Evolutionary conservation across 2,329 filamentous ascomycete species (phyloP).

Genomic region (Ophiocordyceps camponoti-floridani): DNA sequence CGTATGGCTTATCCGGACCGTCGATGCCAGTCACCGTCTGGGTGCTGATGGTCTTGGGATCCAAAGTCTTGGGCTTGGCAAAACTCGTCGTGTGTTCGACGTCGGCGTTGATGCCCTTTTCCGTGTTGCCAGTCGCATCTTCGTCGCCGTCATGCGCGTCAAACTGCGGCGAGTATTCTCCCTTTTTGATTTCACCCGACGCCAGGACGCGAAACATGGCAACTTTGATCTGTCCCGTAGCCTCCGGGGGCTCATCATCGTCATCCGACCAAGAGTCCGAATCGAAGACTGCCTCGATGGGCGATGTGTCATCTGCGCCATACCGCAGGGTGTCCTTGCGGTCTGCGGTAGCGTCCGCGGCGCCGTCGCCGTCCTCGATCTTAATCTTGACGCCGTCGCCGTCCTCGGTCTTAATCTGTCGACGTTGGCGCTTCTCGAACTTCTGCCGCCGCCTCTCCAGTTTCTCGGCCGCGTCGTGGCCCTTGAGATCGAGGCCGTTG

Average conservation of each 20-base stretch:
- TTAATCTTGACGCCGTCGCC: slow-evolving; percentile 15
- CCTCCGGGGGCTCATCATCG: slow-evolving; percentile 81
- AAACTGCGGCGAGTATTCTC: slow-evolving; percentile 95
- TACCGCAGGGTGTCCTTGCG: slow-evolving; percentile 53
- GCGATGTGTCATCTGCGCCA: slow-evolving; percentile 55
- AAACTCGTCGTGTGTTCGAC: slow-evolving; percentile 96
- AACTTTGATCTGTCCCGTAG: slow-evolving; percentile 94
- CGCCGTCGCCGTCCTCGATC: slow-evolving; percentile 15
- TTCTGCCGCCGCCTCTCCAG: slow-evolving; percentile 78
- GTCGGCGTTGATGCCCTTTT: slow-evolving; percentile 53
- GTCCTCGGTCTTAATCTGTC: slow-evolving; percentile 31
- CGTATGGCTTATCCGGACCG: slow-evolving; percentile 88
- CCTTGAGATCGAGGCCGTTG: slow-evolving; percentile 87
- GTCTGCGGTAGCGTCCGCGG: slow-evolving; percentile 19
- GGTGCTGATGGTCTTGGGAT: slow-evolving; percentile 94
- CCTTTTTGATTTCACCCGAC: slow-evolving; percentile 92
- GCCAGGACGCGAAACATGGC: slow-evolving; percentile 89
- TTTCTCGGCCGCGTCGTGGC: slow-evolving; percentile 76
- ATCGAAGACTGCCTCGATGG: slow-evolving; percentile 49
- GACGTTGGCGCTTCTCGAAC: slow-evolving; percentile 49
- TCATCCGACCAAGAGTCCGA: slow-evolving; percentile 62
- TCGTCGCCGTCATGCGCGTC: slow-evolving; percentile 94
- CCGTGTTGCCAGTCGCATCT: slow-evolving; percentile 34
- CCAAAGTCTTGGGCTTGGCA: slow-evolving; percentile 86
- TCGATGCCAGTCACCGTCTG: slow-evolving; percentile 99